These are phyloP conservation scores for Lactarius hatsudake DNA, from an alignment of 768 basidiomycete genomes.

Conservation along the genomic window DNA sequence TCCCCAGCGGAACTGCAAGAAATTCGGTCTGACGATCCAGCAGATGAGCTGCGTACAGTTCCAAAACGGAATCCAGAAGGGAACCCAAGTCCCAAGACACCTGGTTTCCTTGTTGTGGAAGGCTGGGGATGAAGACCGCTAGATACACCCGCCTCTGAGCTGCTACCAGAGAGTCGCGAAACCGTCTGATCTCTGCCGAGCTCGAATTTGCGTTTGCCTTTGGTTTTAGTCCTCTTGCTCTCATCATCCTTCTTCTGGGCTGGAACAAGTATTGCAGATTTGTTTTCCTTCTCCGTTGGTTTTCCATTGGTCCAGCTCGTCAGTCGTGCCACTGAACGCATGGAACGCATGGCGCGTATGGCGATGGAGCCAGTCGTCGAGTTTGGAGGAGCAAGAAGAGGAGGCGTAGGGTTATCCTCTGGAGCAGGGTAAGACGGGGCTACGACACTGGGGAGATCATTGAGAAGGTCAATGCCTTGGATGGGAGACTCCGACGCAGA, in stretches of 20 bases:
- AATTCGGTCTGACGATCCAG: conserved; percentile 31
- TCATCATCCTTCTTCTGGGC: conserved; percentile 36
- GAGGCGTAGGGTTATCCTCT: conserved; percentile 21
- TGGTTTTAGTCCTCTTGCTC: conserved; percentile 36
- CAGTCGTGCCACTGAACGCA: conserved; percentile 68
- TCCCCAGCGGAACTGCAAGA: conserved; percentile 30
- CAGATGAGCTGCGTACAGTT: conserved; percentile 22
- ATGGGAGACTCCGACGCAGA: conserved; percentile 27
- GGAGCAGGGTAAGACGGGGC: conserved; percentile 14
- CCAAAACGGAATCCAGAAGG: conserved; percentile 50
- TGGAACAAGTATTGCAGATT: conserved; percentile 25
- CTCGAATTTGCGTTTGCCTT: conserved; percentile 21
- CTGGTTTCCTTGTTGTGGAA: conserved; percentile 40
- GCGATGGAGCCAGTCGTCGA: conserved; percentile 60
- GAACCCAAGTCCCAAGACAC: conserved; percentile 59
- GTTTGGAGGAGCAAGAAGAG: conserved; percentile 21
- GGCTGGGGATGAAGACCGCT: conserved; percentile 21
- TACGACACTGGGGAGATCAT: neutral
- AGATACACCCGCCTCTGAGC: conserved; percentile 65
- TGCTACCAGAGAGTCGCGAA: conserved; percentile 52
- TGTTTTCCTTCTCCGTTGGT: conserved; percentile 36
- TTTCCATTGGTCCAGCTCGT: conserved; percentile 68
- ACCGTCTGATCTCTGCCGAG: conserved; percentile 35
- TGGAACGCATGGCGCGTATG: conserved; percentile 72
- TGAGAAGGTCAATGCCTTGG: conserved; percentile 13